Evolutionary conservation across 176 grass and related monocot genomes (phyloP).

Genomic region (Carex cristatella): DNA sequence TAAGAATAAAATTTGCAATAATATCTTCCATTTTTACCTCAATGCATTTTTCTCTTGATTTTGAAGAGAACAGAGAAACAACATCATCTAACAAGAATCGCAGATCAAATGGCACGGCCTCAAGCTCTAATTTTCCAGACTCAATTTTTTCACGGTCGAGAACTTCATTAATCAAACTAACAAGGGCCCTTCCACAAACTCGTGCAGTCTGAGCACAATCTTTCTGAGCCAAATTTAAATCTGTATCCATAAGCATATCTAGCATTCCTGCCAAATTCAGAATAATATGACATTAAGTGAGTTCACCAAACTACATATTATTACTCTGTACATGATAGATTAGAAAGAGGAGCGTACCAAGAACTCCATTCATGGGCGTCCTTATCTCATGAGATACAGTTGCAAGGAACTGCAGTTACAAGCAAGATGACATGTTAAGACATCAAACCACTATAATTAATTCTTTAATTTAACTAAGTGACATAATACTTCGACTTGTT

Average conservation of each 20-base stretch:
- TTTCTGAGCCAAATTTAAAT: constrained; percentile 76
- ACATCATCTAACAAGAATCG: constrained; percentile 79
- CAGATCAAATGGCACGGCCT: constrained; percentile 75
- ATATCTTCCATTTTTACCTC: constrained; percentile 45
- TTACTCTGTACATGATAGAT: not conserved
- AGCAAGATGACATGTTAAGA: constrained; percentile 3
- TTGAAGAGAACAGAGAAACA: constrained; percentile 94
- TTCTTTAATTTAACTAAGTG: not conserved
- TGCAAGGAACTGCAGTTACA: constrained; percentile 73
- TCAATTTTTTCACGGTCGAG: constrained; percentile 97
- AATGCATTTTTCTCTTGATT: constrained; percentile 84
- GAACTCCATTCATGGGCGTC: constrained; percentile 97
- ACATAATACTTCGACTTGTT: not conserved
- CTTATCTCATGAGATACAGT: constrained; percentile 98
- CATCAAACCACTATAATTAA: not conserved
- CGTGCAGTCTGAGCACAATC: constrained; percentile 86
- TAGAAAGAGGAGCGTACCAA: constrained; percentile 49
- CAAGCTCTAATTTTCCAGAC: constrained; percentile 89
- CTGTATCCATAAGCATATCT: constrained; percentile 86
- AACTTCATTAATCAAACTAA: constrained; percentile 93
- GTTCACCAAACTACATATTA: not conserved
- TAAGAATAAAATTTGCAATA: constrained; percentile 13
- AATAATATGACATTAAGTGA: not conserved
- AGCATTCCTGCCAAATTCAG: constrained; percentile 63
- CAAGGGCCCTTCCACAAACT: constrained; percentile 76